Evolutionary conservation across 495 filamentous ascomycete species (phyloP), one percentile per base, ranked within the genome.

Genomic region (Beverwykella pulmonaria): DNA sequence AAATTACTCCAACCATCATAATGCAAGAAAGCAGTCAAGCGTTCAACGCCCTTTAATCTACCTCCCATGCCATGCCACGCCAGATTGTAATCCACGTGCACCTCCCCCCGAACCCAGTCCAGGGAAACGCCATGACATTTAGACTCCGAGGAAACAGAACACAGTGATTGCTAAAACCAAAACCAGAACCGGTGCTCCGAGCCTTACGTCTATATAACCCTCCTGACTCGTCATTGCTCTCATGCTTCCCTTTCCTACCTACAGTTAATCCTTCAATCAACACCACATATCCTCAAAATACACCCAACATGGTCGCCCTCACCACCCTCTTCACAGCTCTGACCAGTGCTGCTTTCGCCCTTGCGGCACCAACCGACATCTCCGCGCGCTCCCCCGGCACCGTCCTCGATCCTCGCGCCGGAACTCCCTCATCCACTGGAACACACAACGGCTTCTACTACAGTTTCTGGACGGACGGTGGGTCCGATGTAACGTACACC

Each of bases 381-480:
- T 57, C 34, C 14, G 46, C 47, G 12, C 65, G 65, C 41, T 15
- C 39, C 22, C 58, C 58, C 1, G 34, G 60, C 47, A 26, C 56
- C 44, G 32, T 36, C n/a, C 52, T 68, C 23, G 29, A 36, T 19
- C 9, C 65, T n/a, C 65, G 65, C n/a, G 26, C 47, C n/a, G 54
- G 56, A 32, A 77, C 73, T 14, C 76, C 76, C 30, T 78, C 76
- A 41, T 71, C 76, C 44, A 85, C 83, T 14, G 83, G 86, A 53
- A 82, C 76, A 17, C 78, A 82, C 75, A 82, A 84, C 63, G 84
- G 83, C 60, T 87, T 78, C 75, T 87, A 85, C 76, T 88, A 83
- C 71, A 83, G 80, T 26, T 87, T 84, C 79, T 88, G 84, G 83
- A 87, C 84, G 49, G 82, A 88, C 46, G 82, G 82, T 4, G 78